phyloP scores from a whole-genome alignment of 805 yeast species.

The Teunomyces aglyptinius region DNA sequence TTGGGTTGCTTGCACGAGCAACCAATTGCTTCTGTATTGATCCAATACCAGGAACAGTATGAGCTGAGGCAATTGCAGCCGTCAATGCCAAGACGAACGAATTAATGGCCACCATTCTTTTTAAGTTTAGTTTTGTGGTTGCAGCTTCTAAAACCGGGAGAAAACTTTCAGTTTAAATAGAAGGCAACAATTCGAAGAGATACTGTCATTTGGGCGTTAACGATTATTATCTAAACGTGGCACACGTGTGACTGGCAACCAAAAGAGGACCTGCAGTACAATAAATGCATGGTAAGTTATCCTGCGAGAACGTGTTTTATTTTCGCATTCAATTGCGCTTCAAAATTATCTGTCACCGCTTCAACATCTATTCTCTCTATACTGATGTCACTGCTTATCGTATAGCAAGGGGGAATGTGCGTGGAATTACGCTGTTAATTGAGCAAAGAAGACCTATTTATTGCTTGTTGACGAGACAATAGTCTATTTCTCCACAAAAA shows the following conservation, averaged over 20 bases:
- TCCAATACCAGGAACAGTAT: constrained; percentile 25
- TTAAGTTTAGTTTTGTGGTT: background rate
- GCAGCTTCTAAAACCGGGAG: background rate
- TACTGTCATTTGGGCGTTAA: background rate
- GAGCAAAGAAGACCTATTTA: too few species aligned
- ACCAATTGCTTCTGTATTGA: constrained; percentile 21
- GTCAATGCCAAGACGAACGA: background rate
- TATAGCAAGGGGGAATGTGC: too few species aligned
- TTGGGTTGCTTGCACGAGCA: constrained; percentile 18
- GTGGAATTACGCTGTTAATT: too few species aligned
- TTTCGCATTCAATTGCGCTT: constrained; percentile 1
- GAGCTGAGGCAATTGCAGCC: constrained; percentile 11
- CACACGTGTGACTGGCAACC: background rate
- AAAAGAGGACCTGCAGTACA: background rate
- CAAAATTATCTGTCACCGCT: too few species aligned
- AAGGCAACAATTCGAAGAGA: background rate
- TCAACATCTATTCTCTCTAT: too few species aligned
- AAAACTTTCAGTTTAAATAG: background rate
- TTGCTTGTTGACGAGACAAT: too few species aligned
- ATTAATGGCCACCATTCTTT: background rate
- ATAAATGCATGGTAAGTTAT: background rate
- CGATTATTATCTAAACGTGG: background rate
- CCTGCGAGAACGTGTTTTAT: constrained; percentile 2
- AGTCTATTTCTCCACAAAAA: too few species aligned
- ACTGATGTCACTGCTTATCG: too few species aligned